Conservation (phyloP, 495 filamentous ascomycete genomes). For the Articulospora tetracladia region DNA sequence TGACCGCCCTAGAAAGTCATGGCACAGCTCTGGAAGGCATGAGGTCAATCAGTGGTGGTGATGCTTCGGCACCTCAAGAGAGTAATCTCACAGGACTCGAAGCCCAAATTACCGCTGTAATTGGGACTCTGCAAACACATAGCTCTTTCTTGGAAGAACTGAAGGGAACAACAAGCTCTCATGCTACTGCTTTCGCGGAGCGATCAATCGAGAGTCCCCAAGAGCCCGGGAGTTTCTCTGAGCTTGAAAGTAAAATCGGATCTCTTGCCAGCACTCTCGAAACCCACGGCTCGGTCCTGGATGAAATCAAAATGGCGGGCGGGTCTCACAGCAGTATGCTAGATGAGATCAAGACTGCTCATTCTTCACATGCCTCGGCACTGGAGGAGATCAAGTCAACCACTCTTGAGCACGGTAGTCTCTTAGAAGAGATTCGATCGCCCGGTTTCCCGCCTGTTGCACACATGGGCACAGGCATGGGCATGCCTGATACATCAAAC, state of each 20-base stretch:
- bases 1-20: background rate
- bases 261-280: background rate
- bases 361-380: conserved; percentile 13
- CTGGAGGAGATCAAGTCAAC: conserved; percentile 16
- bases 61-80: background rate
- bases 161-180: background rate
- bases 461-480: background rate
- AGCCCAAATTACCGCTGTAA: background rate
- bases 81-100: background rate
- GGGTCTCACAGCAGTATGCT: background rate
- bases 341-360: conserved; percentile 15
- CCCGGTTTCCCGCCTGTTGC: background rate
- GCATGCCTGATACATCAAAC: background rate
- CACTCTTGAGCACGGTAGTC: background rate
- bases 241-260: background rate
- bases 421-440: background rate
- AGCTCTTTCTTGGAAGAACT: background rate
- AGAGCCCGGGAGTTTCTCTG: too few species aligned
- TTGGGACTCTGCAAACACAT: conserved; percentile 2
- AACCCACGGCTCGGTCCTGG: background rate
- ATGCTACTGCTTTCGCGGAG: conserved; percentile 2
- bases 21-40: conserved; percentile 2
- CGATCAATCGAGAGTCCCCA: too few species aligned
- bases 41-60: background rate
- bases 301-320: background rate